Percentiles rank a stretch among this genome's conserved stretches.
Conservation (phyloP, 2,329 filamentous ascomycete species). For the Talaromyces atroroseus region DNA sequence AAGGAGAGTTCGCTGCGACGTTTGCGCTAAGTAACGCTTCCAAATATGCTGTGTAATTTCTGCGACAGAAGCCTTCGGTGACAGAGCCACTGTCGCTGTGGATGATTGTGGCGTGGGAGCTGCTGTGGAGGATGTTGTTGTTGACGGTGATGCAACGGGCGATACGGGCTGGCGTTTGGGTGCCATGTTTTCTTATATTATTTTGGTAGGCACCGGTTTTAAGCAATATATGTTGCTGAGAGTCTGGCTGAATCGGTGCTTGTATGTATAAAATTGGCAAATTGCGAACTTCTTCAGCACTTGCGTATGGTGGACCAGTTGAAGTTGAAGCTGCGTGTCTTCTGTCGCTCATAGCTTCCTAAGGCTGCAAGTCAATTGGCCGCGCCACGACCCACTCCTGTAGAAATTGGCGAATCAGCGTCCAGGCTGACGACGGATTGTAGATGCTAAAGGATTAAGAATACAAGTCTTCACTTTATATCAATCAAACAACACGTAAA, state of each 20-base stretch:
- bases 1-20: slow-evolving; percentile 85
- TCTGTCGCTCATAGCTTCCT: slow-evolving; percentile 4
- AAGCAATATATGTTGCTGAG: not conserved
- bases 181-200: slow-evolving; percentile 17
- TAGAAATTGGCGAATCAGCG: not conserved
- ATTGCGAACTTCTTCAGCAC: not conserved
- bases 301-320: not conserved
- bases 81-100: slow-evolving; percentile 32
- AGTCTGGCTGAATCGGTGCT: not conserved
- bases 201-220: not conserved
- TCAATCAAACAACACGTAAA: not conserved
- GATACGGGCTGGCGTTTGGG: slow-evolving; percentile 27
- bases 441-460: too few species aligned
- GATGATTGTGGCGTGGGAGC: slow-evolving; percentile 20
- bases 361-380: not conserved
- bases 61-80: slow-evolving; percentile 36
- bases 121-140: slow-evolving; percentile 16
- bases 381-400: not conserved
- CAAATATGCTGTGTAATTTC: slow-evolving; percentile 66
- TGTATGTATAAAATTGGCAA: not conserved
- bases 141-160: slow-evolving; percentile 17
- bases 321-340: slow-evolving; percentile 14
- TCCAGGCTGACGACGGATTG: not conserved
- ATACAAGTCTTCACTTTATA: not conserved
- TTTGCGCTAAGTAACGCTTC: slow-evolving; percentile 72